Conservation (phyloP, 139 green algal species). For the Chlamydomonas sp. region DNA sequence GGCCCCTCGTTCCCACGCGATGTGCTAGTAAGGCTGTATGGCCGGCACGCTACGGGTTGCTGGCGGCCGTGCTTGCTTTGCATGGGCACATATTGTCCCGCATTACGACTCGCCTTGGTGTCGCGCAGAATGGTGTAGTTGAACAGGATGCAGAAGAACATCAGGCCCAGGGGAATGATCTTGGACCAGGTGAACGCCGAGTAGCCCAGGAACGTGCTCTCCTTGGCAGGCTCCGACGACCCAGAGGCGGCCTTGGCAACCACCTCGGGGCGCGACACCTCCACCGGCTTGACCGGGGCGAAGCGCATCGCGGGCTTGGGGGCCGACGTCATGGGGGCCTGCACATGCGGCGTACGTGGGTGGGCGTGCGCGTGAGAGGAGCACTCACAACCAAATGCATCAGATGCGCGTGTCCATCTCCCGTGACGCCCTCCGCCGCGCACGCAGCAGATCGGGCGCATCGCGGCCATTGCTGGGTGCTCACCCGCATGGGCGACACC, state of each 20-base stretch:
- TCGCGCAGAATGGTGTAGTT: conserved; percentile 99
- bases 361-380: too few species aligned
- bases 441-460: too few species aligned
- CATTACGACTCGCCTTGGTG: conserved; percentile 74
- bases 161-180: conserved; percentile 86
- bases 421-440: too few species aligned
- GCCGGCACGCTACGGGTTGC: not conserved
- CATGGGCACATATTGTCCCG: not conserved
- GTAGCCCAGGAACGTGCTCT: conserved; percentile 14
- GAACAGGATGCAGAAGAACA: conserved; percentile 99
- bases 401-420: too few species aligned
- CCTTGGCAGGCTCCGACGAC: conserved; percentile 2
- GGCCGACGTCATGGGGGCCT: conserved; percentile 1
- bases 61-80: not conserved
- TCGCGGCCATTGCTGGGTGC: too few species aligned
- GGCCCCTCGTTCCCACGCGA: too few species aligned
- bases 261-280: not conserved
- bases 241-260: not conserved
- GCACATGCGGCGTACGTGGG: too few species aligned
- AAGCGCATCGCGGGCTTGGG: conserved; percentile 3
- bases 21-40: too few species aligned
- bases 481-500: conserved; percentile 6
- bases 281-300: not conserved
- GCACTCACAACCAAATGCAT: too few species aligned
- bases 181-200: conserved; percentile 52